A percentile compares a stretch with the other conserved stretches of the same genome.
phyloP scores from a whole-genome alignment of 1,139 yeast species.

The Sugiyamaella novakii region DNA sequence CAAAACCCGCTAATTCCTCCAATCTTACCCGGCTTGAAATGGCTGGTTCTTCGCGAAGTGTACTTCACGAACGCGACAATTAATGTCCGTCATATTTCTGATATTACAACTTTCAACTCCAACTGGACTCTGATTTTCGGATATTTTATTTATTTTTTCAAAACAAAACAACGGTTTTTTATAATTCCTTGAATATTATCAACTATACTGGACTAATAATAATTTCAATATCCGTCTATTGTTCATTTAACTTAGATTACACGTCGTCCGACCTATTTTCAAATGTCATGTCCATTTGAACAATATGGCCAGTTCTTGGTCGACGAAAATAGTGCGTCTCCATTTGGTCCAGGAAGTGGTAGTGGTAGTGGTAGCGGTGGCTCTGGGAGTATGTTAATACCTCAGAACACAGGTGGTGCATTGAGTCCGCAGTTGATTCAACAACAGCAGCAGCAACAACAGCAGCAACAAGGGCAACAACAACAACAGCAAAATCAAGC shows the following conservation, averaged over 20 bases:
- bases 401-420: constrained; percentile 18
- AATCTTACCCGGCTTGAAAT: constrained; percentile 3
- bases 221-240: too few relatives aligned
- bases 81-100: constrained; percentile 10
- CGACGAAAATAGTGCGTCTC: constrained; percentile 6
- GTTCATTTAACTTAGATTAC: too few relatives aligned
- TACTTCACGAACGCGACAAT: constrained; percentile 15
- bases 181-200: too few relatives aligned
- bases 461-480: constrained; percentile 20
- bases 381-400: constrained; percentile 4
- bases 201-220: too few relatives aligned
- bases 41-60: not conserved
- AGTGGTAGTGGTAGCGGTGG: not conserved
- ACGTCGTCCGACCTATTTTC: not conserved
- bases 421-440: constrained; percentile 22
- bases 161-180: too few relatives aligned
- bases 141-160: too few relatives aligned
- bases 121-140: too few relatives aligned
- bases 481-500: constrained; percentile 1
- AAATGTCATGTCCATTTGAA: constrained; percentile 19
- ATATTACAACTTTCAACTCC: constrained; percentile 2
- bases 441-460: constrained; percentile 26
- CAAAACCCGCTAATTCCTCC: too few relatives aligned
- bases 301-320: constrained; percentile 15
- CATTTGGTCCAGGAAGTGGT: not conserved